These are phyloP conservation scores for Ilyonectria robusta DNA, from an alignment of 2,329 filamentous ascomycete genomes.

Conservation along the genomic window DNA sequence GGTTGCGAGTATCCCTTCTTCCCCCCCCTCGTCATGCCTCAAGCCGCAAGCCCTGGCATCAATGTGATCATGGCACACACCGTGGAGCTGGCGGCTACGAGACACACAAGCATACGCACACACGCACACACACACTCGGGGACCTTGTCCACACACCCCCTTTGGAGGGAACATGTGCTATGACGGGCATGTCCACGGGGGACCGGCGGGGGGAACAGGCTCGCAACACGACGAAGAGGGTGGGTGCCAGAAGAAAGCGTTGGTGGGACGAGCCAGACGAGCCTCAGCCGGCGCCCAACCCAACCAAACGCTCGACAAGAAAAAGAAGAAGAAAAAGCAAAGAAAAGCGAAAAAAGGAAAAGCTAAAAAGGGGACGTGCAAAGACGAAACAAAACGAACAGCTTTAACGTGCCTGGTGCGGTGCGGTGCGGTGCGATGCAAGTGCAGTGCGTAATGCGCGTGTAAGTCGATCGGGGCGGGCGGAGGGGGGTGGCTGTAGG, in stretches of 20 bases:
- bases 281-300: conserved; percentile 23
- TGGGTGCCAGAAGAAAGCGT: neutral
- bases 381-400: conserved; percentile 33
- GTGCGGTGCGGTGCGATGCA: conserved; percentile 26
- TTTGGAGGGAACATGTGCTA: conserved; percentile 27
- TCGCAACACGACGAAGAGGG: neutral
- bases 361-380: neutral
- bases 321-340: conserved; percentile 29
- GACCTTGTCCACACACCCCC: conserved; percentile 25
- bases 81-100: conserved; percentile 30
- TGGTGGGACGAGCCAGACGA: conserved; percentile 13
- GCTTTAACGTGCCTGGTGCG: conserved; percentile 41
- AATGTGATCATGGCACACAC: conserved; percentile 34
- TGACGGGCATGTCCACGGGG: conserved; percentile 19
- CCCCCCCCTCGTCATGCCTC: neutral
- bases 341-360: conserved; percentile 25
- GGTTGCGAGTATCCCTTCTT: neutral
- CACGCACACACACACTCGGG: conserved; percentile 31
- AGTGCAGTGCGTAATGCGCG: conserved; percentile 43
- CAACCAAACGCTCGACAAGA: conserved; percentile 22
- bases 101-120: conserved; percentile 13
- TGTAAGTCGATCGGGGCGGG: conserved; percentile 39
- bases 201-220: conserved; percentile 15
- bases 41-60: conserved; percentile 30
- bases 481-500: conserved; percentile 42